phyloP scores from a whole-genome alignment of 164 flowering plant genomes.

The Paratinospora sagittata region DNA sequence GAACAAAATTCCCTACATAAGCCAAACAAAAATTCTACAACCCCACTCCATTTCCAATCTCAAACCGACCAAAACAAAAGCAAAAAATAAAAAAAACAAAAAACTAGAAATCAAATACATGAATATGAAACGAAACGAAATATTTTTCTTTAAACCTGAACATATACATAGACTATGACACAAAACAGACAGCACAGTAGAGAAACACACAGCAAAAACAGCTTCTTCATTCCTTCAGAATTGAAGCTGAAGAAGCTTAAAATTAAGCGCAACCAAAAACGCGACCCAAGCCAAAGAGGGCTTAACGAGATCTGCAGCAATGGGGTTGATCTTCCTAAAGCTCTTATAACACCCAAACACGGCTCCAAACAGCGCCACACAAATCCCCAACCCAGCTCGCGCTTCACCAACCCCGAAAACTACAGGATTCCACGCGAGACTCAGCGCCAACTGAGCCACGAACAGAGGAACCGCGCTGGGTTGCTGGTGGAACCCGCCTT shows the following conservation, averaged over 20 bases:
- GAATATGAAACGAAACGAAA: too few relatives aligned
- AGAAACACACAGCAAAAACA: neutral
- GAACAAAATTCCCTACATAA: too few relatives aligned
- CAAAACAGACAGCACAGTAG: neutral
- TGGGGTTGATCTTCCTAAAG: conserved; percentile 46
- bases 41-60: too few relatives aligned
- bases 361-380: conserved; percentile 34
- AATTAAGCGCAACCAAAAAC: conserved; percentile 39
- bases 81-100: too few relatives aligned
- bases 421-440: conserved; percentile 56
- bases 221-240: neutral
- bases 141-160: too few relatives aligned
- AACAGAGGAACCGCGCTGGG: conserved; percentile 38
- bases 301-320: conserved; percentile 59
- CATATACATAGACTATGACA: too few relatives aligned
- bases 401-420: conserved; percentile 40
- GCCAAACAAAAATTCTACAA: too few relatives aligned
- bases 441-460: conserved; percentile 37
- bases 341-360: conserved; percentile 35
- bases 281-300: conserved; percentile 62
- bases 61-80: too few relatives aligned
- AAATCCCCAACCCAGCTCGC: conserved; percentile 38
- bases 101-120: too few relatives aligned
- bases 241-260: conserved; percentile 28
- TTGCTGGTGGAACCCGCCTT: conserved; percentile 67